A percentile compares a stretch with the other conserved stretches of the same genome.
Evolutionary conservation across 2,329 filamentous ascomycete species (phyloP).

Genomic region (Sporothrix pseudoabietina): DNA sequence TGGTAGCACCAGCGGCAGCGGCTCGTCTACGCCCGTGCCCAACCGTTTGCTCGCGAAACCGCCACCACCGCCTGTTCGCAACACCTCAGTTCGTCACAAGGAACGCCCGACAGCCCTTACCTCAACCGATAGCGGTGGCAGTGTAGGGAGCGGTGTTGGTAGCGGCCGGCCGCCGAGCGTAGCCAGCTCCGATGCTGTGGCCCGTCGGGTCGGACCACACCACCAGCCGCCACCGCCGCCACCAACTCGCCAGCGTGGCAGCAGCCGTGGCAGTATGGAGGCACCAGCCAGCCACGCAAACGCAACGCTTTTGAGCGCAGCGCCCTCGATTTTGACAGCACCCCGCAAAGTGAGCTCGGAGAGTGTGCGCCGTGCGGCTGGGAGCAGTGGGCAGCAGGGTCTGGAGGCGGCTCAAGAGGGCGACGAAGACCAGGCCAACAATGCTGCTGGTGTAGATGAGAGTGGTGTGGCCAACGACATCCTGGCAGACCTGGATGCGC

Average conservation of each 20-base stretch:
- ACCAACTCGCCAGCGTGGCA: conserved; percentile 50
- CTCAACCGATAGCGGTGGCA: not conserved
- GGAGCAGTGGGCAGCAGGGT: not conserved
- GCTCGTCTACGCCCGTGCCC: conserved; percentile 6
- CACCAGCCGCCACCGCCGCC: conserved; percentile 51
- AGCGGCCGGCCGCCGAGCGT: conserved; percentile 50
- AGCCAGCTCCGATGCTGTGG: conserved; percentile 46
- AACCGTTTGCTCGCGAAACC: conserved; percentile 37
- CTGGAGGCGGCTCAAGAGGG: conserved; percentile 35
- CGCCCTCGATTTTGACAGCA: conserved; percentile 30
- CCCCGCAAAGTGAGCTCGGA: conserved; percentile 42
- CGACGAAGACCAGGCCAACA: conserved; percentile 31
- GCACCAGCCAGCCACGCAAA: conserved; percentile 29
- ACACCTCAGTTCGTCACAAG: conserved; percentile 39
- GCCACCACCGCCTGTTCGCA: conserved; percentile 43
- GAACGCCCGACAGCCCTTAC: conserved; percentile 37
- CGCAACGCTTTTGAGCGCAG: not conserved
- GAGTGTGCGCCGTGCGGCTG: conserved; percentile 33
- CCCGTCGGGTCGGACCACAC: conserved; percentile 37
- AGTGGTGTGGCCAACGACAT: conserved; percentile 58
- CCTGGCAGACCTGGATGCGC: conserved; percentile 68
- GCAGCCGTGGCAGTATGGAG: conserved; percentile 50
- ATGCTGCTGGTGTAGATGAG: conserved; percentile 36
- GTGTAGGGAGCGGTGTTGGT: not conserved
- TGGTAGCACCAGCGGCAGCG: conserved; percentile 31